These are phyloP conservation scores for Neckera pumila DNA, from an alignment of 225 moss, liverwort and hornwort species.

Conservation along the genomic window DNA sequence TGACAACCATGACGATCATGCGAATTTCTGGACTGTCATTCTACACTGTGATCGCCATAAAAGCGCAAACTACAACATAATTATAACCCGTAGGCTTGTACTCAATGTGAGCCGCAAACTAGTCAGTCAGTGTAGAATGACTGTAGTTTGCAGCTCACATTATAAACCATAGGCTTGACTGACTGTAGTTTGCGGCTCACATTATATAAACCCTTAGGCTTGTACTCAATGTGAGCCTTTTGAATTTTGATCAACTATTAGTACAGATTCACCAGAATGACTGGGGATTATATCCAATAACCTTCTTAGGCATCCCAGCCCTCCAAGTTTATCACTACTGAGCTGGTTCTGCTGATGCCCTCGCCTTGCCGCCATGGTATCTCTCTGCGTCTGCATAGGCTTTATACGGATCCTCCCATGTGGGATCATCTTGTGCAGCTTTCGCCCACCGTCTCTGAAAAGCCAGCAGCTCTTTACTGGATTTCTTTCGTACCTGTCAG, in stretches of 20 bases:
- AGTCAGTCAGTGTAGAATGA: neutral
- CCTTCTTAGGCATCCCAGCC: neutral
- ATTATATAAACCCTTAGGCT: too few relatives aligned
- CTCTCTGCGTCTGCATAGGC: neutral
- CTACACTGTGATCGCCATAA: neutral
- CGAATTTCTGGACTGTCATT: neutral
- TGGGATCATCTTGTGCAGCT: slow-evolving; percentile 31
- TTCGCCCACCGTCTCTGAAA: slow-evolving; percentile 56
- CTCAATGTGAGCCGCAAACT: neutral
- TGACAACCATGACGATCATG: too few relatives aligned
- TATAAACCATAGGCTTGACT: too few relatives aligned
- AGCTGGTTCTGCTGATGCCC: neutral
- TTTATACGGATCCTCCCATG: slow-evolving; percentile 55
- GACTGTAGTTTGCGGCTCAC: too few relatives aligned
- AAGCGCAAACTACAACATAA: too few relatives aligned
- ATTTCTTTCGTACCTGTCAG: slow-evolving; percentile 45
- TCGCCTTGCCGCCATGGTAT: neutral
- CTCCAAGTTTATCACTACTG: neutral
- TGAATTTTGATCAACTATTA: too few relatives aligned
- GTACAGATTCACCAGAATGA: neutral
- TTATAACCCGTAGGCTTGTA: too few relatives aligned
- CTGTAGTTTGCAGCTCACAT: too few relatives aligned
- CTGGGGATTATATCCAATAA: neutral
- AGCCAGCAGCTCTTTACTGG: slow-evolving; percentile 21
- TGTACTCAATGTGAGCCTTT: neutral